A percentile compares a stretch with the other conserved stretches of the same genome.
Conservation (phyloP, 306 rosid species). For the Phaseolus lunatus region DNA sequence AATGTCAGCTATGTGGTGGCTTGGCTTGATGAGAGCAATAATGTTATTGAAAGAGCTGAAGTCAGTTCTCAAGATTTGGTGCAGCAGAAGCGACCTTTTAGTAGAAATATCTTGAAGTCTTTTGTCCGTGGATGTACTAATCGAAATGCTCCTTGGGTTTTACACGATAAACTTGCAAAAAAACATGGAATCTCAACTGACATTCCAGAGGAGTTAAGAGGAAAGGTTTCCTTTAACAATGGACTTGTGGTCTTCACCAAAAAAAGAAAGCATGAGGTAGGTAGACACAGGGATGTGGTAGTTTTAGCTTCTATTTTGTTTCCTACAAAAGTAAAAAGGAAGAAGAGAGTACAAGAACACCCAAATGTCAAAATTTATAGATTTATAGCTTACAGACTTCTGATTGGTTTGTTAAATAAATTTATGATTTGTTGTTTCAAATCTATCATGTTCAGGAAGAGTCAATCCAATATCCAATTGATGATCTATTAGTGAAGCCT, state of each 20-base stretch:
- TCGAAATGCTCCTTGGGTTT: slow-evolving; percentile 92
- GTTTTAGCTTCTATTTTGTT: slow-evolving; percentile 35
- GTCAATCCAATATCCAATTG: slow-evolving; percentile 84
- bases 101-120: slow-evolving; percentile 76
- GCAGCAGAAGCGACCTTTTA: slow-evolving; percentile 80
- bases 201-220: slow-evolving; percentile 72
- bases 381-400: background rate
- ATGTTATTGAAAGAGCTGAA: slow-evolving; percentile 55
- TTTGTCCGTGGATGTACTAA: slow-evolving; percentile 93
- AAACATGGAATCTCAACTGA: slow-evolving; percentile 77
- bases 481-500: slow-evolving; percentile 86
- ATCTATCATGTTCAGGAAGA: slow-evolving; percentile 60
- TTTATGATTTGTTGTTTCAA: slow-evolving; percentile 39
- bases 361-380: slow-evolving; percentile 25
- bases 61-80: slow-evolving; percentile 62
- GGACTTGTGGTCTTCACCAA: slow-evolving; percentile 75
- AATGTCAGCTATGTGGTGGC: slow-evolving; percentile 67
- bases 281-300: slow-evolving; percentile 31
- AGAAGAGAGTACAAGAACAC: background rate
- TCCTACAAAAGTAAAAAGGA: background rate
- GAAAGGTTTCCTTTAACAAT: slow-evolving; percentile 58
- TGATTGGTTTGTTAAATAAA: slow-evolving; percentile 12
- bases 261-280: slow-evolving; percentile 67
- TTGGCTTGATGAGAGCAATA: slow-evolving; percentile 82
- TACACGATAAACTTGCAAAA: slow-evolving; percentile 76